These are phyloP conservation scores for Coemansia guatemalensis DNA, from an alignment of 192 early-diverging fungal genomes.

Conservation along the genomic window DNA sequence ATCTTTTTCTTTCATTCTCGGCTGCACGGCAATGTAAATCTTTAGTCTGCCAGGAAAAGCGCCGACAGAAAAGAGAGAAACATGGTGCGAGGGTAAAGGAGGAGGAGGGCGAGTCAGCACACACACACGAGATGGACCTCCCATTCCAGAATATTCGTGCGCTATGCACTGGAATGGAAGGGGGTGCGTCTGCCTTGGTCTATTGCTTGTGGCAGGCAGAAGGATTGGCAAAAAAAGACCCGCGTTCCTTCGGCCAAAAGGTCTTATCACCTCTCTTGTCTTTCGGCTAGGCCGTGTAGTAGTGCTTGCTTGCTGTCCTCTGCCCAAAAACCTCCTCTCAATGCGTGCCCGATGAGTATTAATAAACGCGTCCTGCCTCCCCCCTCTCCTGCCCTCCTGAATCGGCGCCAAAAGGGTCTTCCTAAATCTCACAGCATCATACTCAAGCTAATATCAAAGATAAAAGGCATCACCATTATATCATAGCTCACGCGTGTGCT, in stretches of 20 bases:
- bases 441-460: too few relatives aligned
- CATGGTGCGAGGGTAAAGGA: neutral
- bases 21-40: neutral
- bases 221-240: neutral
- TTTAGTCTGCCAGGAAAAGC: neutral
- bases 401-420: neutral
- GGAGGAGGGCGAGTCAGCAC: neutral
- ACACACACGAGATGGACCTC: neutral
- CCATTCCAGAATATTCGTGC: neutral
- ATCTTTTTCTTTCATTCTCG: neutral
- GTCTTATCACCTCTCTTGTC: neutral
- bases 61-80: neutral
- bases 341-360: neutral
- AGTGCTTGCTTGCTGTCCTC: neutral
- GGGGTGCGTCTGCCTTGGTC: neutral
- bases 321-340: neutral
- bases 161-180: neutral
- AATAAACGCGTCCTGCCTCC: neutral
- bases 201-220: neutral
- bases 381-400: neutral
- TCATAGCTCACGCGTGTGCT: neutral
- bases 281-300: too few relatives aligned
- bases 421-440: neutral
- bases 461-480: too few relatives aligned
- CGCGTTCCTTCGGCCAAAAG: neutral